These are phyloP conservation scores for Linnemannia exigua DNA, from an alignment of 192 early-diverging fungal genomes.

Conservation along the genomic window DNA sequence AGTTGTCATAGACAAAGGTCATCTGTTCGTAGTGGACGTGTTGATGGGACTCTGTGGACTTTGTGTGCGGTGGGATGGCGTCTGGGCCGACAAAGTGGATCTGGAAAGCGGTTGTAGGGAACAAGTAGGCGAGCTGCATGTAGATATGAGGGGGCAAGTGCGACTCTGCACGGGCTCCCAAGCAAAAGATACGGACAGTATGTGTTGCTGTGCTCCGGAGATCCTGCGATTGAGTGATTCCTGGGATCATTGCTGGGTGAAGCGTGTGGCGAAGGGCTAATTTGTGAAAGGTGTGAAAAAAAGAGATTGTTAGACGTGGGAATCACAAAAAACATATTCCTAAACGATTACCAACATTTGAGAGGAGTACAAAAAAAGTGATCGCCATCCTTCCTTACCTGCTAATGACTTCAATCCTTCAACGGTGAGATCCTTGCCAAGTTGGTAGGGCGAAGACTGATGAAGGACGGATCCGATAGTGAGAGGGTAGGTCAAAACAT, in stretches of 20 bases:
- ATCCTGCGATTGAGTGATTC: slow-evolving; percentile 48
- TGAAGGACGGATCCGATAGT: slow-evolving; percentile 83
- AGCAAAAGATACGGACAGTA: slow-evolving; percentile 76
- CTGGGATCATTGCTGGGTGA: slow-evolving; percentile 47
- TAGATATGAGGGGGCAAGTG: slow-evolving; percentile 83
- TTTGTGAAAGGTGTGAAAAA: not conserved
- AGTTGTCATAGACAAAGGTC: slow-evolving; percentile 77
- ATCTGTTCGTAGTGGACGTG: slow-evolving; percentile 69
- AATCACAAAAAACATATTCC: not conserved
- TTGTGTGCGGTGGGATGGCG: slow-evolving; percentile 64
- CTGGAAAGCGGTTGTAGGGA: slow-evolving; percentile 80
- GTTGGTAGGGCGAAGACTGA: slow-evolving; percentile 77
- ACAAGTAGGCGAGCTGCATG: slow-evolving; percentile 78
- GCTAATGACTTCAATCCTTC: slow-evolving; percentile 83
- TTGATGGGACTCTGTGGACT: slow-evolving; percentile 43
- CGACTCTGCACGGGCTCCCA: slow-evolving; percentile 82
- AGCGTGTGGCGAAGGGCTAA: slow-evolving; percentile 54
- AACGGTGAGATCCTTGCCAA: slow-evolving; percentile 72
- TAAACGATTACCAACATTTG: not conserved
- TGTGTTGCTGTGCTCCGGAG: slow-evolving; percentile 49
- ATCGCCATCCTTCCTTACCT: slow-evolving; percentile 60
- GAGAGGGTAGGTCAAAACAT: slow-evolving; percentile 83
- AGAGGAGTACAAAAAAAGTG: too few relatives aligned
- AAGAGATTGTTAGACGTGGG: not conserved
- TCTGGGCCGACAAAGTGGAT: slow-evolving; percentile 88